Conservation (phyloP, 2,329 filamentous ascomycete species). For the Ophiocordyceps camponoti-rufipedis region DNA sequence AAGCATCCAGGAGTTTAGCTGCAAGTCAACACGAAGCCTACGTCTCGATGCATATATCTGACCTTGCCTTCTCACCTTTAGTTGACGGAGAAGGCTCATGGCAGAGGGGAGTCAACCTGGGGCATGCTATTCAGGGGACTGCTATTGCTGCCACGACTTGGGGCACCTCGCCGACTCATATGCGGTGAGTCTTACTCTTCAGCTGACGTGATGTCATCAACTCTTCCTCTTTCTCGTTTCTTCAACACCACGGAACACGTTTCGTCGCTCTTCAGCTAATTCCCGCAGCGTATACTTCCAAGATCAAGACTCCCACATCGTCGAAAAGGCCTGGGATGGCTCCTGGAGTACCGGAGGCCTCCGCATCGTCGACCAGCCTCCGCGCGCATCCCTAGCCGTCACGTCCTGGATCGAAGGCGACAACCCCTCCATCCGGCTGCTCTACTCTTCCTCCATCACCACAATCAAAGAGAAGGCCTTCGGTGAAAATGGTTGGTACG, state of each 20-base stretch:
- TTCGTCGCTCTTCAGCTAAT: no score
- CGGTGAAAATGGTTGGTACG: not conserved
- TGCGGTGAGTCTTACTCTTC: no score
- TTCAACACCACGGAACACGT: no score
- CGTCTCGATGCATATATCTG: not conserved
- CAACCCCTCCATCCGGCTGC: not conserved
- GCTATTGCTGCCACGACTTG: conserved; percentile 1
- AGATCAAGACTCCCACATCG: not conserved
- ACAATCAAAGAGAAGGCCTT: conserved; percentile 1
- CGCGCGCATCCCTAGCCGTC: not conserved
- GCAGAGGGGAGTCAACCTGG: not conserved
- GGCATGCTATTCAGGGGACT: not conserved
- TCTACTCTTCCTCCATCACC: not conserved
- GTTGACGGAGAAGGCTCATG: not conserved
- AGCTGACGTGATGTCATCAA: not conserved
- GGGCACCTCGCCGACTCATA: not conserved
- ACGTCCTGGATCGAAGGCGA: not conserved
- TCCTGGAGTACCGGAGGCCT: not conserved
- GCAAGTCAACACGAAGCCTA: not conserved
- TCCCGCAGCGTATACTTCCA: conserved; percentile 1
- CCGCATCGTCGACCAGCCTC: not conserved
- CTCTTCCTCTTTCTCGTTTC: not conserved
- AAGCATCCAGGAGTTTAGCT: not conserved
- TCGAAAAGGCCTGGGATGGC: conserved; percentile 1
- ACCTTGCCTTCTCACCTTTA: not conserved